Evolutionary conservation across 768 basidiomycete species (phyloP), one percentile per base, ranked within the genome.

Genomic region (Trametes cingulata): DNA sequence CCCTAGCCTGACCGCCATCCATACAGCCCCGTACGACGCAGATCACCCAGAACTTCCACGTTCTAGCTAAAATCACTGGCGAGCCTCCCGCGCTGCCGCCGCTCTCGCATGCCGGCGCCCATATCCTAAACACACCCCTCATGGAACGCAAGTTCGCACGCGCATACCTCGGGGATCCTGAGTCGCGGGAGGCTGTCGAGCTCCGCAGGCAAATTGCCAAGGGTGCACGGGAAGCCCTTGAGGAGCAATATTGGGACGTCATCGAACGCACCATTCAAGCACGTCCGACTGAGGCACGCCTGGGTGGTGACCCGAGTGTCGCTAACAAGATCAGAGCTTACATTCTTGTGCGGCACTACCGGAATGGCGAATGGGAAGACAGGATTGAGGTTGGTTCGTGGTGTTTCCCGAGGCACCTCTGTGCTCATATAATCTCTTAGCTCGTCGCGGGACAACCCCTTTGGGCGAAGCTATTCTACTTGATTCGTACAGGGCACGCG

Each of bases 381-480:
- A 80, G 87, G 54, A 86, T 97, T 60, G 95, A 98, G 82, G 93
- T 93, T 29, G 17, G 82, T 71, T 9, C 22, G 15, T n/a, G 12
- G 17, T 2, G 14, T 37, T 14, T 12, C 25, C 35, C 54, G 36
- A 61, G 6, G n/a, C 14, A 36, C 39, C 5, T 22, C 27, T 9
- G n/a, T 20, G 24, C 35, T 61, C 41, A 63, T 20, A 24, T 35
- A 54, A 22, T 20, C 46, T 35, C 13, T 7, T 54, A 95, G 91
- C 76, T 94, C 59, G 85, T 96, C 22, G 87, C 90, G 56, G 90
- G 91, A 10, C 88, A 90, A 67, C 93, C 95, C 1, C 66, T 98
- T 13, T 99, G 95, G 94, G 96, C 95, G 10, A 88, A 92, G 58
- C 71, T 95, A n/a, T 98, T 92, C 75, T 95, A 90, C 75, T 83